Percentiles rank a stretch among this genome's conserved stretches.
Evolutionary conservation across 805 yeast species (phyloP).

Genomic region (Yamadazyma phyllophila): DNA sequence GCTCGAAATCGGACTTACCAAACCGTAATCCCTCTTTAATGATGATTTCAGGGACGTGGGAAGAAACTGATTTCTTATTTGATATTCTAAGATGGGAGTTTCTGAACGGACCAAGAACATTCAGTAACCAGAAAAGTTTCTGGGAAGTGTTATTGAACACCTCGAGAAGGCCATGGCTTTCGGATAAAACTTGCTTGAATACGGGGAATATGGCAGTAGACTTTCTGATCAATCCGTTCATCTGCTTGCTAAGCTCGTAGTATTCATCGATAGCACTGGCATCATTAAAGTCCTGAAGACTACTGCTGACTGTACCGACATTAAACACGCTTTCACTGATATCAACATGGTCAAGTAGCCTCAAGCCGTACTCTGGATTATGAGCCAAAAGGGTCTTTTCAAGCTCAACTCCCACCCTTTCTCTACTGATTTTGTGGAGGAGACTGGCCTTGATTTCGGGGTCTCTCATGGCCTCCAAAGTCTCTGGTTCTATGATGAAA

Average conservation of each 20-base stretch:
- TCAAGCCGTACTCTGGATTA: constrained; percentile 63
- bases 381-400: constrained; percentile 69
- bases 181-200: constrained; percentile 14
- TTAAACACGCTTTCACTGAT: constrained; percentile 60
- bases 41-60: constrained; percentile 47
- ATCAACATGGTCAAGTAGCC: constrained; percentile 52
- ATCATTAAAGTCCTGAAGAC: constrained; percentile 13
- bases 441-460: constrained; percentile 57
- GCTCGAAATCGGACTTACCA: constrained; percentile 54
- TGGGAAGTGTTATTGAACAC: constrained; percentile 9
- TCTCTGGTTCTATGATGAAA: constrained; percentile 59
- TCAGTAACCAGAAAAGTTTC: constrained; percentile 45
- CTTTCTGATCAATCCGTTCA: constrained; percentile 17
- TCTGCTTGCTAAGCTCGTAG: background rate
- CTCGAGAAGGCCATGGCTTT: background rate
- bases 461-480: constrained; percentile 63
- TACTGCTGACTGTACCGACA: constrained; percentile 20
- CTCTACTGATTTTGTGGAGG: constrained; percentile 76
- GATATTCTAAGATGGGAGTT: constrained; percentile 32
- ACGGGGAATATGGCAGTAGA: constrained; percentile 23
- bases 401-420: constrained; percentile 84
- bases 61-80: constrained; percentile 33
- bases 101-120: constrained; percentile 50
- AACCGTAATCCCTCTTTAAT: constrained; percentile 70
- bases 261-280: constrained; percentile 14